A percentile compares a stretch with the other conserved stretches of the same genome.
phyloP scores from a whole-genome alignment of 805 yeast species.

The Ogataea polymorpha region DNA sequence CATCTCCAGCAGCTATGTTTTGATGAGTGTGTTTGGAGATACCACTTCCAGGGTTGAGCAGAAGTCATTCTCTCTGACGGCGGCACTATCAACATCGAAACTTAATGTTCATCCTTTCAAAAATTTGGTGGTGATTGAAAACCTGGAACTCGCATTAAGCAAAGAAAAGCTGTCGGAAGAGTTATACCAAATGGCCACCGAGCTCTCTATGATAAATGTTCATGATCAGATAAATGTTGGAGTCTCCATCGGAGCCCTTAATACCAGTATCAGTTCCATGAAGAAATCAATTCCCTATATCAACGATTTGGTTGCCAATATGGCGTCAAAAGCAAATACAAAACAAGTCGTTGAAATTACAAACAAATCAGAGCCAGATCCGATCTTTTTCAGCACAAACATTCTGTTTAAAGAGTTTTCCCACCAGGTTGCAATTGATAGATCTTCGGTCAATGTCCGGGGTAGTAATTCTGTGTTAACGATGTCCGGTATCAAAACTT shows the following conservation, averaged over 20 bases:
- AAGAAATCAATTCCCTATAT: conserved; percentile 3
- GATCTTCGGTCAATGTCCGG: conserved; percentile 12
- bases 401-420: conserved; percentile 19
- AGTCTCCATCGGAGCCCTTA: conserved; percentile 17
- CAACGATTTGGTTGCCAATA: not conserved
- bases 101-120: conserved; percentile 23
- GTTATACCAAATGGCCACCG: conserved; percentile 15
- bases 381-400: conserved; percentile 21
- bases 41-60: not conserved
- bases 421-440: conserved; percentile 24
- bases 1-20: conserved; percentile 54
- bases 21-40: conserved; percentile 46
- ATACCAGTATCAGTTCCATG: conserved; percentile 13
- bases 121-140: conserved; percentile 15
- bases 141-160: conserved; percentile 15
- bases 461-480: conserved; percentile 22
- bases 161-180: conserved; percentile 11
- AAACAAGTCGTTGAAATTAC: not conserved
- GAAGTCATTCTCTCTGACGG: conserved; percentile 4
- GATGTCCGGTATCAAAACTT: conserved; percentile 15
- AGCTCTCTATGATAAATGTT: conserved; percentile 15
- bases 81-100: conserved; percentile 14
- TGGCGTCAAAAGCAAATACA: not conserved
- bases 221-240: conserved; percentile 21
- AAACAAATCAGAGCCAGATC: not conserved